Conservation (phyloP, 306 rosid genomes). For the Bauhinia variegata region DNA sequence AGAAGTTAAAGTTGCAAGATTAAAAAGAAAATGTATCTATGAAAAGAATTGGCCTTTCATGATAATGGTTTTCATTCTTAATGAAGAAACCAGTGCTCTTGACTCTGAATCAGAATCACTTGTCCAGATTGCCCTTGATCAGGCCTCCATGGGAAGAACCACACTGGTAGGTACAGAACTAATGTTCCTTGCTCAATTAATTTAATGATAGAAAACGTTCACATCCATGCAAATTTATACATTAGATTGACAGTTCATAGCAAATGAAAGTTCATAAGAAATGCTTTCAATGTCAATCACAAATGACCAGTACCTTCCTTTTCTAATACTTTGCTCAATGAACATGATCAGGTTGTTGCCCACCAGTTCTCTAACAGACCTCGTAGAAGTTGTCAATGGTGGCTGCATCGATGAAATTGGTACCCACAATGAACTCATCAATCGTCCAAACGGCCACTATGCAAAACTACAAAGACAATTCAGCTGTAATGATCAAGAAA, state of each 20-base stretch:
- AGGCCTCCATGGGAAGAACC: slow-evolving; percentile 95
- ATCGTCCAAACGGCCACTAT: slow-evolving; percentile 64
- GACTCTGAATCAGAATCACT: slow-evolving; percentile 88
- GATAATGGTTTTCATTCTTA: no score
- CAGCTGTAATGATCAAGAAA: slow-evolving; percentile 66
- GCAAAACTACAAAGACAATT: slow-evolving; percentile 80
- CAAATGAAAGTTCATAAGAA: no score
- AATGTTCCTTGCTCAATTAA: no score
- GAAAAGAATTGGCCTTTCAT: no score
- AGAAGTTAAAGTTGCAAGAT: no score
- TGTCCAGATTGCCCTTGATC: slow-evolving; percentile 95
- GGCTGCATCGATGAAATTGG: slow-evolving; percentile 81
- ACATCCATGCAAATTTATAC: no score
- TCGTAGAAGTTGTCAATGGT: slow-evolving; percentile 69
- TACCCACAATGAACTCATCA: slow-evolving; percentile 72
- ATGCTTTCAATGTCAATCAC: no score
- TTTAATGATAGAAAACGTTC: no score
- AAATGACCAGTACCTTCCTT: neutral
- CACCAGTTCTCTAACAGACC: slow-evolving; percentile 95
- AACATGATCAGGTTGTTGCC: slow-evolving; percentile 77
- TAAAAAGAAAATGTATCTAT: no score
- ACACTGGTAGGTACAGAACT: slow-evolving; percentile 71
- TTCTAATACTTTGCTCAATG: neutral
- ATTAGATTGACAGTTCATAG: no score
- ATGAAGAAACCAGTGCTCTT: slow-evolving; percentile 98